Conservation (phyloP, 108 stramenopile genomes). For the Pseudonitzschia pungens region DNA sequence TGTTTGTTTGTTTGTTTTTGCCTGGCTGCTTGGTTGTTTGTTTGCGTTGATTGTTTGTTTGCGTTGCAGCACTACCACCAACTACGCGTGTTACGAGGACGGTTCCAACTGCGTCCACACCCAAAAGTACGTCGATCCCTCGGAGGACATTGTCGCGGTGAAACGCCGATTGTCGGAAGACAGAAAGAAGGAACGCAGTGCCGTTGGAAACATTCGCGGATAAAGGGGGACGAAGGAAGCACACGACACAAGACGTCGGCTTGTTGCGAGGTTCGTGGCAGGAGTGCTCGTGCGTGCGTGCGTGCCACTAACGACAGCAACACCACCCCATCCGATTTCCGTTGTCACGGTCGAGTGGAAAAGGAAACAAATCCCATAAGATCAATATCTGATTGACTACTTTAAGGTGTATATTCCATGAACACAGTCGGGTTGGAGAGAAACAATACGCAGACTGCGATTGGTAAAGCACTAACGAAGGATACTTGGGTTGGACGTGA, state of each 20-base stretch:
- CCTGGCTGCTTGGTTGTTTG: not conserved
- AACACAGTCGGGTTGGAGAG: too few relatives aligned
- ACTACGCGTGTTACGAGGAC: constrained; percentile 66
- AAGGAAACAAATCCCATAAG: too few relatives aligned
- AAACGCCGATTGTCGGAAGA: constrained; percentile 27
- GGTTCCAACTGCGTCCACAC: constrained; percentile 51
- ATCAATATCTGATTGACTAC: too few relatives aligned
- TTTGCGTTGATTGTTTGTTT: not conserved
- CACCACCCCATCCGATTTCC: too few relatives aligned
- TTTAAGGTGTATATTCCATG: too few relatives aligned
- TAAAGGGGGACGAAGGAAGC: not conserved
- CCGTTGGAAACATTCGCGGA: constrained; percentile 15
- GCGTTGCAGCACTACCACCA: constrained; percentile 41
- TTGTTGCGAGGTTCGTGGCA: too few relatives aligned
- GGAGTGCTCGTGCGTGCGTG: too few relatives aligned
- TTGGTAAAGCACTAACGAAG: too few relatives aligned
- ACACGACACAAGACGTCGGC: not conserved
- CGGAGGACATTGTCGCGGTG: constrained; percentile 24
- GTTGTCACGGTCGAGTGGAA: too few relatives aligned
- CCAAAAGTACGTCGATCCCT: constrained; percentile 36
- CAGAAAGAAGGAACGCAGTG: not conserved
- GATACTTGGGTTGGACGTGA: too few relatives aligned
- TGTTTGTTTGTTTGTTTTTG: not conserved
- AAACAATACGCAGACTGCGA: too few relatives aligned
- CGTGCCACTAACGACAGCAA: too few relatives aligned